Conservation (phyloP, 768 basidiomycete genomes). For the Gelatoporia subvermispora region DNA sequence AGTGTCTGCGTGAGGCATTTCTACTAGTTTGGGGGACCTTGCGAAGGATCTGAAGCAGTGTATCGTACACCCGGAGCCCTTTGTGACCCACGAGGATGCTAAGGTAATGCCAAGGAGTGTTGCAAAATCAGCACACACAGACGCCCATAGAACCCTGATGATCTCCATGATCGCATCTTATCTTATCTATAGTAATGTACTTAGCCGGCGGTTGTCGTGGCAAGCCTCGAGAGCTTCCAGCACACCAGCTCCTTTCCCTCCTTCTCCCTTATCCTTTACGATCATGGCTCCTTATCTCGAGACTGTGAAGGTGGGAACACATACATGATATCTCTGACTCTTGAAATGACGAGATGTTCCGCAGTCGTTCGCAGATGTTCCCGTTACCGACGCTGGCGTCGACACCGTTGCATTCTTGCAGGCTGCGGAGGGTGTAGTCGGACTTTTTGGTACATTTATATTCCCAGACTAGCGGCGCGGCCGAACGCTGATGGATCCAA, state of each 20-base stretch:
- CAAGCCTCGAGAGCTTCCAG: too few species aligned
- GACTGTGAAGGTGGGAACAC: constrained; percentile 53
- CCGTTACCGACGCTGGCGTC: constrained; percentile 79
- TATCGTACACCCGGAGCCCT: too few species aligned
- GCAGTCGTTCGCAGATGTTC: constrained; percentile 92
- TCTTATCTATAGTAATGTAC: too few species aligned
- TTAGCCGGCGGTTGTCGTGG: too few species aligned
- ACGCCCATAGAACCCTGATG: too few species aligned
- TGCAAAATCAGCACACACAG: too few species aligned
- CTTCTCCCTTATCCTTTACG: constrained; percentile 8
- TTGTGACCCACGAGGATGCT: too few species aligned
- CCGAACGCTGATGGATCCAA: background rate
- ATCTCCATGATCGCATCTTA: too few species aligned
- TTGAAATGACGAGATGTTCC: background rate
- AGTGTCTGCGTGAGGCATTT: constrained; percentile 83
- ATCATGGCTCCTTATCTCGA: constrained; percentile 74
- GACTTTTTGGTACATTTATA: constrained; percentile 72
- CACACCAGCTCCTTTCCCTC: too few species aligned
- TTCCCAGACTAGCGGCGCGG: background rate
- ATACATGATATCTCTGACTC: background rate
- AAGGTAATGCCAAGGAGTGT: too few species aligned
- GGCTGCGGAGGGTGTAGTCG: constrained; percentile 82
- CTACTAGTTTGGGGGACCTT: background rate
- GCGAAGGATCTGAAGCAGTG: too few species aligned
- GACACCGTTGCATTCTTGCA: constrained; percentile 86